Evolutionary conservation across 1,284 basidiomycete genomes (phyloP).

Genomic region (Somion occarium): DNA sequence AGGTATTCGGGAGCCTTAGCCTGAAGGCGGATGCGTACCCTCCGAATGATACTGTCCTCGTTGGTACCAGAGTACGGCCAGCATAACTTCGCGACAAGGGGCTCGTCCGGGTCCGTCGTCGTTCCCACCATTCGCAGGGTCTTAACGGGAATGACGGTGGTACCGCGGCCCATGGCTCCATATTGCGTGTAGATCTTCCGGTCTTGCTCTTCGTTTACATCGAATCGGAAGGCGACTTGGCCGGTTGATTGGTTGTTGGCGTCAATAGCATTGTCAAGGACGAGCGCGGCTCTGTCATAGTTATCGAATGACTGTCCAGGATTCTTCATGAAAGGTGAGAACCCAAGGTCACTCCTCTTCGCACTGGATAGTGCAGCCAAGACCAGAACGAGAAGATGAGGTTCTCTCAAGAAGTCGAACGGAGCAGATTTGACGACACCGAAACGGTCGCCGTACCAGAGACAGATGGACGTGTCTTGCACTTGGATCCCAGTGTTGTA

Average conservation of each 20-base stretch:
- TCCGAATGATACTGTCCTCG: neutral
- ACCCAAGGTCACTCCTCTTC: neutral
- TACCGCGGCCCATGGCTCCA: constrained; percentile 1
- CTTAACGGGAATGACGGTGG: constrained; percentile 2
- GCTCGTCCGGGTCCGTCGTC: neutral
- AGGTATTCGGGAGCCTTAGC: neutral
- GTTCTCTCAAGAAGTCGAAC: neutral
- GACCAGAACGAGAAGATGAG: neutral
- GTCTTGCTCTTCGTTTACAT: neutral
- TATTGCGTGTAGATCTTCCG: neutral
- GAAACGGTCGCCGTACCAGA: constrained; percentile 2
- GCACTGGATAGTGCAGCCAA: constrained; percentile 3
- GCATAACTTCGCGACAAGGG: neutral
- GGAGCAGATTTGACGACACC: neutral
- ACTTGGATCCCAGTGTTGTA: constrained; percentile 1
- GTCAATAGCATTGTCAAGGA: neutral
- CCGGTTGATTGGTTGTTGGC: neutral
- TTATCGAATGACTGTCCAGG: neutral
- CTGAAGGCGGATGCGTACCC: neutral
- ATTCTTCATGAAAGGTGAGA: neutral
- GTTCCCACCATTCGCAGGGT: neutral
- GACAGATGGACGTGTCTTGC: neutral
- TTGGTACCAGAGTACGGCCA: neutral
- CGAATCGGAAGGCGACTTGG: neutral
- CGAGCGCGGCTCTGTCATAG: neutral